Evolutionary conservation across 2,329 filamentous ascomycete genomes (phyloP).

Genomic region (Xylariaceae sp.): DNA sequence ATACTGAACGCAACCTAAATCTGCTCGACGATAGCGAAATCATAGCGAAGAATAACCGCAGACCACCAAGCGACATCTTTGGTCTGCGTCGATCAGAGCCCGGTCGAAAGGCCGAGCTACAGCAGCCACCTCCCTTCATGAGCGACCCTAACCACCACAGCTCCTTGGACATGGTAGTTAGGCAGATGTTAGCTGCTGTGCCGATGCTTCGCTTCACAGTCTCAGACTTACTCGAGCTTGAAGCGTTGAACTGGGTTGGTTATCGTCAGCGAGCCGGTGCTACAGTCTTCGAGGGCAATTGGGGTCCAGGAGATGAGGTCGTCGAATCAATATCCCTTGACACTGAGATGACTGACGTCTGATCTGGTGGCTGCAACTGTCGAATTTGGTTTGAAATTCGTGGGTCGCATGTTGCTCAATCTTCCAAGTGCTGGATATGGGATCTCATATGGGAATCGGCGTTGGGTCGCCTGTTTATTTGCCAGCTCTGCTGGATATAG

Average conservation of each 20-base stretch:
- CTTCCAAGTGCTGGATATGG: constrained; percentile 41
- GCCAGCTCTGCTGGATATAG: constrained; percentile 43
- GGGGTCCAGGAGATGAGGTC: constrained; percentile 75
- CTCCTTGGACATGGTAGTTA: constrained; percentile 83
- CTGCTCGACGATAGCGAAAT: constrained; percentile 41
- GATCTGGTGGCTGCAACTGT: constrained; percentile 34
- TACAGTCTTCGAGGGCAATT: constrained; percentile 96
- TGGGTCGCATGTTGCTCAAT: constrained; percentile 40
- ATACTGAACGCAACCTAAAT: constrained; percentile 47
- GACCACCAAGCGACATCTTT: constrained; percentile 52
- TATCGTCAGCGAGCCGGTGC: constrained; percentile 81
- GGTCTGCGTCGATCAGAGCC: constrained; percentile 55
- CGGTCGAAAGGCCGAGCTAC: constrained; percentile 57
- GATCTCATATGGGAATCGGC: constrained; percentile 35
- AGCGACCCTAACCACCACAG: constrained; percentile 72
- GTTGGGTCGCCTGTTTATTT: constrained; percentile 38
- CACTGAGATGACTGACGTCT: constrained; percentile 67
- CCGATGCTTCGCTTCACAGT: constrained; percentile 76
- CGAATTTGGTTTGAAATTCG: constrained; percentile 31
- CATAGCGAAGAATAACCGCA: constrained; percentile 26
- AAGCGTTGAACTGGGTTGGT: constrained; percentile 82
- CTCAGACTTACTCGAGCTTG: constrained; percentile 73
- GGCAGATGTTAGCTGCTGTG: constrained; percentile 84
- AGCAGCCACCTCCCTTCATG: constrained; percentile 86
- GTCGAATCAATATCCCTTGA: constrained; percentile 51